phyloP scores from a whole-genome alignment of 2,329 filamentous ascomycete genomes.

The Colletotrichum orbiculare region DNA sequence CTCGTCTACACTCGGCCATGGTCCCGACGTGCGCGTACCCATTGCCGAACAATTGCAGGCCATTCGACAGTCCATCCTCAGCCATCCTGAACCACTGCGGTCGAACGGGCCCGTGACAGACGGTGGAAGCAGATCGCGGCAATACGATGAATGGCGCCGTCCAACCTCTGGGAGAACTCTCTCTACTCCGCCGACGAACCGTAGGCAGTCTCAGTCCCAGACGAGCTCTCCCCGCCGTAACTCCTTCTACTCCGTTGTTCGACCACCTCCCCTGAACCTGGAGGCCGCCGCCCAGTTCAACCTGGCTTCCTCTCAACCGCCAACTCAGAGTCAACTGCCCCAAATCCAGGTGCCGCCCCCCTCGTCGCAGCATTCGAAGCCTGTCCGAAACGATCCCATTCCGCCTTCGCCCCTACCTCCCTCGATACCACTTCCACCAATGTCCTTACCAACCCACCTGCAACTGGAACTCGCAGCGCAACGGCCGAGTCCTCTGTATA shows the following conservation, averaged over 20 bases:
- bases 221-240: constrained; percentile 56
- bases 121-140: constrained; percentile 39
- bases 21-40: constrained; percentile 45
- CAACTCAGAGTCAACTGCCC: constrained; percentile 29
- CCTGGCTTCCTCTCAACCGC: constrained; percentile 11
- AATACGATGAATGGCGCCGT: constrained; percentile 46
- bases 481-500: constrained; percentile 73
- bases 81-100: constrained; percentile 42
- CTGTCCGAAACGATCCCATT: constrained; percentile 42
- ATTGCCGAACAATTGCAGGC: constrained; percentile 47
- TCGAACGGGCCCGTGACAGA: constrained; percentile 43
- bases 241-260: constrained; percentile 59
- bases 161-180: constrained; percentile 55
- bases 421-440: constrained; percentile 71
- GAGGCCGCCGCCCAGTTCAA: constrained; percentile 40
- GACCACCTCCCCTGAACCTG: constrained; percentile 59
- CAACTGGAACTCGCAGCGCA: constrained; percentile 73
- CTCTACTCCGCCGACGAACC: constrained; percentile 63
- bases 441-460: constrained; percentile 73
- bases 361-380: constrained; percentile 48
- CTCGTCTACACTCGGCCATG: constrained; percentile 53
- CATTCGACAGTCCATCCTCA: constrained; percentile 44
- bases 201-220: constrained; percentile 48
- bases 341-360: constrained; percentile 47
- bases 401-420: constrained; percentile 62